Percentiles rank a stretch among this genome's conserved stretches.
These are phyloP conservation scores for Saururus chinensis DNA, from an alignment of 164 flowering plant species.

Conservation along the genomic window DNA sequence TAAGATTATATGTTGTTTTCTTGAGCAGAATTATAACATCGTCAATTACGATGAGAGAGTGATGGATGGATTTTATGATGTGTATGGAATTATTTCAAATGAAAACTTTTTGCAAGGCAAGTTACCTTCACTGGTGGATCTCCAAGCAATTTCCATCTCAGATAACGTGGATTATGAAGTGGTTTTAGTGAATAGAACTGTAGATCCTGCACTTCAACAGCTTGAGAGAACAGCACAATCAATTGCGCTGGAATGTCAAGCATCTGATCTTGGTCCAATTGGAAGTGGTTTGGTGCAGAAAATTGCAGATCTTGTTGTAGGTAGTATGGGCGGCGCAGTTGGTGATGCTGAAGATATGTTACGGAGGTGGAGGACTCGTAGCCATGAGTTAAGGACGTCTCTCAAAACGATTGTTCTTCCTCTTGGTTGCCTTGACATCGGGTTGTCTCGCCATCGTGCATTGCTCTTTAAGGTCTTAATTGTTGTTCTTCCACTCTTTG, in stretches of 20 bases:
- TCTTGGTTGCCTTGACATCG: constrained; percentile 80
- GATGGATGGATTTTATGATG: constrained; percentile 91
- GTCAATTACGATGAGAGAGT: constrained; percentile 83
- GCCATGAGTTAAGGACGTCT: constrained; percentile 46
- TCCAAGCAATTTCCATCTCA: constrained; percentile 47
- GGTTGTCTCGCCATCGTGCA: constrained; percentile 96
- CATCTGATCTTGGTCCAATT: constrained; percentile 23
- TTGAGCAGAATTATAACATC: constrained; percentile 74
- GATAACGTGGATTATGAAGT: constrained; percentile 68
- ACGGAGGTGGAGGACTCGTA: constrained; percentile 61
- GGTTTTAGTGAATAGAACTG: constrained; percentile 59
- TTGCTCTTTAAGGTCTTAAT: constrained; percentile 80
- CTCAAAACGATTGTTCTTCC: constrained; percentile 62
- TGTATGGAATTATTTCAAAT: constrained; percentile 47
- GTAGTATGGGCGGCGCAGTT: constrained; percentile 93
- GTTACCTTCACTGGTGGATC: constrained; percentile 74
- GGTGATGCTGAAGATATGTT: constrained; percentile 77
- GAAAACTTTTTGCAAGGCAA: constrained; percentile 38
- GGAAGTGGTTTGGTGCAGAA: constrained; percentile 67
- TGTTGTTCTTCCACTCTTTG: neutral
- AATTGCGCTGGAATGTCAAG: constrained; percentile 37
- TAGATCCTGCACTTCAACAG: constrained; percentile 52
- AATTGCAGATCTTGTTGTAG: constrained; percentile 77
- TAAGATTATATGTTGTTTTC: neutral
- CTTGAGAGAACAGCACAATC: constrained; percentile 57